These are phyloP conservation scores for Sanguinoderma infundibulare DNA, from an alignment of 1,284 basidiomycete species.

Conservation along the genomic window DNA sequence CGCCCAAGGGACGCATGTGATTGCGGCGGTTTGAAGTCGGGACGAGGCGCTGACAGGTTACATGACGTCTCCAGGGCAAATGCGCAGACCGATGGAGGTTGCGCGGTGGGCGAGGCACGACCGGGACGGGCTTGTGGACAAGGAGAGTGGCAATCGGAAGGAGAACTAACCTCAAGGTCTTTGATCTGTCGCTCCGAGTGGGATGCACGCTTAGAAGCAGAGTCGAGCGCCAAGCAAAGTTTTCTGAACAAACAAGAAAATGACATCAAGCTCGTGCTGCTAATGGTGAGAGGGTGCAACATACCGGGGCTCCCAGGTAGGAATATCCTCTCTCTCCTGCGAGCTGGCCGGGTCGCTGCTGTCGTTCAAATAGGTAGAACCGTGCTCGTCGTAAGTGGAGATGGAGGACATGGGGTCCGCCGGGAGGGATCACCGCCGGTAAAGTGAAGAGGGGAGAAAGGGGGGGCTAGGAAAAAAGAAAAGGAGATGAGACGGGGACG, in stretches of 20 bases:
- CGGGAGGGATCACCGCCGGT: neutral
- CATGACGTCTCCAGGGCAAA: constrained; percentile 14
- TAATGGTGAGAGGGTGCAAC: neutral
- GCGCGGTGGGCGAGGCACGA: neutral
- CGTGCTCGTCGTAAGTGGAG: constrained; percentile 15
- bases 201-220: constrained; percentile 52
- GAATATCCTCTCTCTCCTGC: constrained; percentile 18
- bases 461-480: neutral
- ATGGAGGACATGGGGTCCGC: constrained; percentile 18
- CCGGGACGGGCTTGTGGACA: neutral
- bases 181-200: constrained; percentile 68
- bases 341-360: constrained; percentile 17
- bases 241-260: constrained; percentile 1
- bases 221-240: constrained; percentile 44
- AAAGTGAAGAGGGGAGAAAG: neutral
- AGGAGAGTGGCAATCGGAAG: neutral
- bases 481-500: constrained; percentile 9
- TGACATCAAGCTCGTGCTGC: neutral
- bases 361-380: constrained; percentile 7
- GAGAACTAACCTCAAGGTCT: constrained; percentile 63
- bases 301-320: constrained; percentile 24
- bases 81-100: neutral
- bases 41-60: constrained; percentile 7
- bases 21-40: constrained; percentile 1
- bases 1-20: constrained; percentile 15